Conservation (phyloP, 306 rosid genomes). For the Casuarina glauca region DNA sequence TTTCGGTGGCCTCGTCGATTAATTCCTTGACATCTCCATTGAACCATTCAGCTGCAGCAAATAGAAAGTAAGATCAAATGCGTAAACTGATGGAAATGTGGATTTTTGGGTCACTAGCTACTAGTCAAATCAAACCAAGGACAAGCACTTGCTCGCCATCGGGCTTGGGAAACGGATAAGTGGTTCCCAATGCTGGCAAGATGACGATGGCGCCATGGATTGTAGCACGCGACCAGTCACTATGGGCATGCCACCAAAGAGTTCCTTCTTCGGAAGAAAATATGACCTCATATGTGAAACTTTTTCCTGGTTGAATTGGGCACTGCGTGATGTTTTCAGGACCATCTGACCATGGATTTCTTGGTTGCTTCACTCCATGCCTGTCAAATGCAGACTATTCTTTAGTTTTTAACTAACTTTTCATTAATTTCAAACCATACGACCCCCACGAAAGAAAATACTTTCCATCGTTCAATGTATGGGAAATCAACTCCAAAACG, state of each 20-base stretch:
- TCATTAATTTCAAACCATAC: too few relatives aligned
- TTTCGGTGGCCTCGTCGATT: neutral
- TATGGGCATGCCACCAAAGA: constrained; percentile 52
- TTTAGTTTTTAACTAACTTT: too few relatives aligned
- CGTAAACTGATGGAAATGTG: neutral
- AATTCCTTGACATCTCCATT: neutral
- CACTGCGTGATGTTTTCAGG: constrained; percentile 45
- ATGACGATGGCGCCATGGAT: constrained; percentile 37
- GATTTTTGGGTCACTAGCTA: too few relatives aligned
- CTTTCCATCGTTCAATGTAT: too few relatives aligned
- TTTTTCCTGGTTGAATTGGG: constrained; percentile 31
- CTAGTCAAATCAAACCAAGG: constrained; percentile 12
- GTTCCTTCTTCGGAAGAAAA: constrained; percentile 46
- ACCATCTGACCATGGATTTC: constrained; percentile 49
- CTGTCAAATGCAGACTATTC: neutral
- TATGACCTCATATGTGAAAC: constrained; percentile 30
- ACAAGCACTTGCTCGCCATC: constrained; percentile 10
- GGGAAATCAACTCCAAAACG: too few relatives aligned
- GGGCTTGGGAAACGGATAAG: constrained; percentile 33
- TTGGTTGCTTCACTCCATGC: constrained; percentile 45
- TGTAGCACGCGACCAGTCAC: constrained; percentile 41
- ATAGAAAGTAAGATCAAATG: neutral
- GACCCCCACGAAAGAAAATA: too few relatives aligned
- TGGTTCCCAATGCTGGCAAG: neutral
- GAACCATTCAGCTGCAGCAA: neutral